Percentiles rank a stretch among this genome's conserved stretches.
Conservation (phyloP, 345 rosid species). For the Populus deltoides region DNA sequence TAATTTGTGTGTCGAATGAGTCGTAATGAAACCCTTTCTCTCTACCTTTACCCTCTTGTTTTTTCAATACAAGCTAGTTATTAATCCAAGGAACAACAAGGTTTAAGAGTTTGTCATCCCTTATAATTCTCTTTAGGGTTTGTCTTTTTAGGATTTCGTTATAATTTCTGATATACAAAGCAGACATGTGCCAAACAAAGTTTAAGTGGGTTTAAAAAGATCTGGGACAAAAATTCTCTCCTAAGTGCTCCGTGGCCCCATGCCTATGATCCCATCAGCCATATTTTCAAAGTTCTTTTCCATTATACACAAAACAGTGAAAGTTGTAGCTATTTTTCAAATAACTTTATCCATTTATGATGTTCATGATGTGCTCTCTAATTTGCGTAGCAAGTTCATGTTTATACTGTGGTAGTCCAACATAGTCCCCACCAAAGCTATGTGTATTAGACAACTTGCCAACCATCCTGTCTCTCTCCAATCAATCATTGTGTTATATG, state of each 20-base stretch:
- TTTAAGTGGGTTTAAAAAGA: constrained; percentile 12
- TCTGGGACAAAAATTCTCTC: constrained; percentile 39
- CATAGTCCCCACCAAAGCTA: constrained; percentile 21
- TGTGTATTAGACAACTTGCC: constrained; percentile 2
- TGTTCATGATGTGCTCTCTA: background rate
- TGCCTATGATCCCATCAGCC: constrained; percentile 9
- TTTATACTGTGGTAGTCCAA: constrained; percentile 19
- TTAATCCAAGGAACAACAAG: background rate
- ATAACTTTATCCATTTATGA: constrained; percentile 13
- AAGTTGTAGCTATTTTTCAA: constrained; percentile 26
- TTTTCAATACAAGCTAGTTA: background rate
- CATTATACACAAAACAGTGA: background rate
- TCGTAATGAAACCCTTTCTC: constrained; percentile 21
- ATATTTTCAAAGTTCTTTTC: constrained; percentile 14
- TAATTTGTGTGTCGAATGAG: constrained; percentile 18
- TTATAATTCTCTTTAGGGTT: constrained; percentile 8
- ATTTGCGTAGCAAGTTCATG: constrained; percentile 1
- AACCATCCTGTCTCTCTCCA: constrained; percentile 27
- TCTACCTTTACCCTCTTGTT: constrained; percentile 11
- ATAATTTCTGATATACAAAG: constrained; percentile 6
- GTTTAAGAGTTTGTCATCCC: constrained; percentile 28
- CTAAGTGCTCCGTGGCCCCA: constrained; percentile 31
- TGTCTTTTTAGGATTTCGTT: constrained; percentile 35
- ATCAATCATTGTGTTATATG: constrained; percentile 23
- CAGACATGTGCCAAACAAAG: background rate